phyloP scores from a whole-genome alignment of 2,329 filamentous ascomycete genomes.

The Alternaria viburni region DNA sequence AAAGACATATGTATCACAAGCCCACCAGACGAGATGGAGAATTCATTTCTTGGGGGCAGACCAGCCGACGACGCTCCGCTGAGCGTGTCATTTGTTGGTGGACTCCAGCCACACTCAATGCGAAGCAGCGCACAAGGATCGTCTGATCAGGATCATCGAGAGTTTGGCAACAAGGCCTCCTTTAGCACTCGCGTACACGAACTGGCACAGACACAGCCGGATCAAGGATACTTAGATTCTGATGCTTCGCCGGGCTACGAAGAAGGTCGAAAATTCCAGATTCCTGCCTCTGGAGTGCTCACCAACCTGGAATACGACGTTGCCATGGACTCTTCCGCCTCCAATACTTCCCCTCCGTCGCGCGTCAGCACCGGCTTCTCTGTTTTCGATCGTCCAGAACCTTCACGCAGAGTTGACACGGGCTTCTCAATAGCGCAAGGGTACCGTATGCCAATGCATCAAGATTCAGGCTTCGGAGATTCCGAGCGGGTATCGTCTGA shows the following conservation, averaged over 20 bases:
- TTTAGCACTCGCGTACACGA: conserved; percentile 46
- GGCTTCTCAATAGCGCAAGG: conserved; percentile 30
- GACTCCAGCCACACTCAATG: conserved; percentile 22
- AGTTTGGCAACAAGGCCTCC: conserved; percentile 34
- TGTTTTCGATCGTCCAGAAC: conserved; percentile 28
- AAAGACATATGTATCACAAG: conserved; percentile 47
- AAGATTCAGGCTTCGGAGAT: conserved; percentile 46
- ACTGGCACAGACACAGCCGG: conserved; percentile 24
- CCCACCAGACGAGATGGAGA: conserved; percentile 40
- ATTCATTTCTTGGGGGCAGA: conserved; percentile 33
- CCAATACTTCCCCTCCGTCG: conserved; percentile 31
- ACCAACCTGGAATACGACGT: conserved; percentile 42
- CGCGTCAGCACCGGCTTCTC: conserved; percentile 37
- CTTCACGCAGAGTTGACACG: conserved; percentile 17
- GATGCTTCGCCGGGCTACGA: conserved; percentile 9
- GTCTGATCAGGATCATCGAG: conserved; percentile 17
- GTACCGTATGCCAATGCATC: conserved; percentile 40
- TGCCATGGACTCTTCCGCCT: conserved; percentile 35
- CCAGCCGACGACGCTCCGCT: conserved; percentile 34
- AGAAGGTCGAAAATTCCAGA: conserved; percentile 18
- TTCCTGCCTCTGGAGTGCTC: conserved; percentile 29
- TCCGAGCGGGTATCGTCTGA: conserved; percentile 27
- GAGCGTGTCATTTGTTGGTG: conserved; percentile 29
- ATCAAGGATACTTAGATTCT: conserved; percentile 4
- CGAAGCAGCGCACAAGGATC: conserved; percentile 14